These are phyloP conservation scores for Rhododendron simsii DNA, from an alignment of 148 eudicot genomes.

Conservation along the genomic window DNA sequence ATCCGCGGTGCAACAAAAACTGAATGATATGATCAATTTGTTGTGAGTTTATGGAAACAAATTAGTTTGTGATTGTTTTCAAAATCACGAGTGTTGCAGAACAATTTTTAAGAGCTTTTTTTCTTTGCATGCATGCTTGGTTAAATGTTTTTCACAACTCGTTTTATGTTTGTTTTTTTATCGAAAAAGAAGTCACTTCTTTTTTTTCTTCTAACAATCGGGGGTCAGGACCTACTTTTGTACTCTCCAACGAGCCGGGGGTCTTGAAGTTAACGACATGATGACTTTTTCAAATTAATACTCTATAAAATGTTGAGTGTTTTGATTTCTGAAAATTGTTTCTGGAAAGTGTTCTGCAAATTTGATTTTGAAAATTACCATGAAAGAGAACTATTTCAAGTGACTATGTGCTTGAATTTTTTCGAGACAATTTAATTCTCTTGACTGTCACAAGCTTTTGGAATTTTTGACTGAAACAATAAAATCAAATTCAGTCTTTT, in stretches of 20 bases:
- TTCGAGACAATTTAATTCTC: neutral
- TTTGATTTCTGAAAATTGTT: neutral
- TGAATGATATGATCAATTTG: neutral
- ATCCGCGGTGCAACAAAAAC: neutral
- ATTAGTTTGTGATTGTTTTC: neutral
- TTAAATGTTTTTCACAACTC: neutral
- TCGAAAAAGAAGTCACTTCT: neutral
- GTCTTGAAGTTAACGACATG: too few species aligned
- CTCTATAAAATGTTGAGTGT: neutral
- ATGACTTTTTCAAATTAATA: neutral
- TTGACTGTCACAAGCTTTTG: neutral
- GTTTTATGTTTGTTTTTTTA: neutral
- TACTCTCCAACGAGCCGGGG: too few species aligned
- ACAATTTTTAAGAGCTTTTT: neutral
- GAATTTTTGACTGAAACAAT: neutral
- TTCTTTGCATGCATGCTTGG: neutral
- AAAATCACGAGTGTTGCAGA: neutral
- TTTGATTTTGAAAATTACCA: neutral
- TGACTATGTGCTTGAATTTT: neutral
- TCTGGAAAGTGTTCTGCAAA: neutral
- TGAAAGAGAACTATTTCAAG: neutral
- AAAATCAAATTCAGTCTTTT: neutral
- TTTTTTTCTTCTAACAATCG: too few species aligned
- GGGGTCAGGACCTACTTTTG: too few species aligned
- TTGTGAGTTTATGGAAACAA: neutral